A percentile compares a stretch with the other conserved stretches of the same genome.
These are phyloP conservation scores for Miscanthus lutarioriparius DNA, from an alignment of 176 grass and related monocot genomes.

Conservation along the genomic window DNA sequence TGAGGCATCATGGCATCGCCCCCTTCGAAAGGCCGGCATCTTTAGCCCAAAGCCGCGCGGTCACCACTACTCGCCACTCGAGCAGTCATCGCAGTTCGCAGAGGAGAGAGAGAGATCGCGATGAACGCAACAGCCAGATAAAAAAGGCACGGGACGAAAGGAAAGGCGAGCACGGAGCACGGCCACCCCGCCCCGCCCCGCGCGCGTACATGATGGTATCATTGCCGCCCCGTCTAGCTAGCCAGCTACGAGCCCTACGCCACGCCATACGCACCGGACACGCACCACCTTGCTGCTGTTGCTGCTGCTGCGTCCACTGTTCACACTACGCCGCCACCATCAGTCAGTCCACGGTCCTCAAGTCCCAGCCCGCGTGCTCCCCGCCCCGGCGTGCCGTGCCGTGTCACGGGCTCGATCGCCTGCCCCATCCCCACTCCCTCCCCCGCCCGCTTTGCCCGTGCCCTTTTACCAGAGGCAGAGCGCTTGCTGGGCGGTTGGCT, in stretches of 20 bases:
- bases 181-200: background rate
- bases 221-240: background rate
- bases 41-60: slow-evolving; percentile 42
- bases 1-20: slow-evolving; percentile 70
- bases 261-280: slow-evolving; percentile 10
- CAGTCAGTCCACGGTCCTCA: background rate
- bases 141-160: background rate
- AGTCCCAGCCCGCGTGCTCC: slow-evolving; percentile 32
- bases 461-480: slow-evolving; percentile 15
- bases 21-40: slow-evolving; percentile 84
- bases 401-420: background rate
- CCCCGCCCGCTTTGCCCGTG: background rate
- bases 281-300: background rate
- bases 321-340: background rate
- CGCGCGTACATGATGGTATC: background rate
- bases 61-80: background rate
- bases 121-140: background rate
- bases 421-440: background rate
- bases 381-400: slow-evolving; percentile 20
- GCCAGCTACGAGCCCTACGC: background rate
- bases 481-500: slow-evolving; percentile 16
- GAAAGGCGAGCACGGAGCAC: background rate
- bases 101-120: background rate
- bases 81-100: background rate
- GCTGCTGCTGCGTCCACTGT: background rate